Base-by-base conservation (phyloP, 768 basidiomycete genomes). In the Lactarius akahatsu region DNA sequence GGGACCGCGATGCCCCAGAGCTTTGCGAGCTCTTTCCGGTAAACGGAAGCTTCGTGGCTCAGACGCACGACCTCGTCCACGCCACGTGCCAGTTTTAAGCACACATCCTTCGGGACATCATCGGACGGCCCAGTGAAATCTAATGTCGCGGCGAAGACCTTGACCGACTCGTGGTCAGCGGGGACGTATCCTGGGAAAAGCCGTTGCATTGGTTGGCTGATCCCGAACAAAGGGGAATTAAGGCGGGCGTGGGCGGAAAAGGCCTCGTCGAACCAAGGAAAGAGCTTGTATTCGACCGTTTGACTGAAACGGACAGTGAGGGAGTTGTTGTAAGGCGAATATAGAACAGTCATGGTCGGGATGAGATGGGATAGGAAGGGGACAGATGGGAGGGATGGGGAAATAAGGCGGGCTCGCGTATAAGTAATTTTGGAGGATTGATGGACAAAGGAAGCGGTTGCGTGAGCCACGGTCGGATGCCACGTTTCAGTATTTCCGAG, bases 1-100 rank as follows among this genome's bases (percentile, higher is more conserved):
- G 66, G 66, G 11, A 67, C 66, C 0, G 66, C 62, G 18, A 67
- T 63, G 20, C 66, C 66, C 66, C 47, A 67, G 15, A 67, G 62
- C 58, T 67, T 67, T 41, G 28, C 13, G 6, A 67, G 66, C 26
- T 16, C 4, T 2, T 36, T 63, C 50, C 58, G 66, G 41, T 67
- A 67, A 11, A 67, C n/a, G 58, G 66, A 59, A 26, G 66, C 66
- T 26, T 67, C 66, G 52, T 50, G 66, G 18, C 58, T 67, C 9
- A 67, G 52, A 7, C 50, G 66, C 20, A 67, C 66, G 15, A 67
- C 62, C 43, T 63, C 66, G 34, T 67, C 66, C 16, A 63, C 61
- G 8, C 66, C 66, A 13, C 62, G 66, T 0, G 66, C 66, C 26
- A 67, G 5, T 38, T 67, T 67, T 7, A 63, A 26, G n/a, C 66